These are phyloP conservation scores for Boletus rubropictus DNA, from an alignment of 768 basidiomycete species.

Conservation along the genomic window DNA sequence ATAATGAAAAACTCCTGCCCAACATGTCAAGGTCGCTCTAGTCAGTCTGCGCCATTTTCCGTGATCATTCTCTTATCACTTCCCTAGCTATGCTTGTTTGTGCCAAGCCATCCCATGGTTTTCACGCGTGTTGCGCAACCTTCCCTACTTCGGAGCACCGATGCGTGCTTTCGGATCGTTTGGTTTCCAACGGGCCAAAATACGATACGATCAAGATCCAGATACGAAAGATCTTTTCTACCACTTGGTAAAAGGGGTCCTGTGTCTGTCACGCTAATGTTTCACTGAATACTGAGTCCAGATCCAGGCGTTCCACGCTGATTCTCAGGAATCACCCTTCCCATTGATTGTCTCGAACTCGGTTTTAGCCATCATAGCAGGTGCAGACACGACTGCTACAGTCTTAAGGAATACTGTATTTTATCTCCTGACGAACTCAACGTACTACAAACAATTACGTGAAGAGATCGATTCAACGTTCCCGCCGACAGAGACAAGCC, in stretches of 20 bases:
- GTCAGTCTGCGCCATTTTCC: constrained; percentile 13
- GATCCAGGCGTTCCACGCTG: constrained; percentile 22
- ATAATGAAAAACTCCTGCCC: constrained; percentile 28
- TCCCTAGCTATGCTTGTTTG: constrained; percentile 10
- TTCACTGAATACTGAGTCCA: constrained; percentile 13
- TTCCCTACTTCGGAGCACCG: constrained; percentile 30
- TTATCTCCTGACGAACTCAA: constrained; percentile 36
- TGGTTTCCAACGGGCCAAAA: constrained; percentile 20
- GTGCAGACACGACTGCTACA: constrained; percentile 44
- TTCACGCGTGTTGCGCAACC: constrained; percentile 17
- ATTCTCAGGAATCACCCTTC: constrained; percentile 24
- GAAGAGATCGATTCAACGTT: constrained; percentile 36
- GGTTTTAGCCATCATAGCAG: constrained; percentile 39
- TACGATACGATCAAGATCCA: constrained; percentile 17
- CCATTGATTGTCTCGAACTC: constrained; percentile 33
- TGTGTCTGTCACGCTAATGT: background rate
- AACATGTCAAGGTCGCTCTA: constrained; percentile 26
- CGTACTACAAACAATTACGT: constrained; percentile 32
- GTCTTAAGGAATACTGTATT: constrained; percentile 37
- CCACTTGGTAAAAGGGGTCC: constrained; percentile 34
- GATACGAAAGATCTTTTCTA: constrained; percentile 34
- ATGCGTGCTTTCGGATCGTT: constrained; percentile 28
- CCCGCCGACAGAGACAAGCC: constrained; percentile 14
- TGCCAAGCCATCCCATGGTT: constrained; percentile 24
- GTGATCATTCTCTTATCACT: constrained; percentile 2